These are phyloP conservation scores for Xylaria venustula DNA, from an alignment of 495 filamentous ascomycete species.

Conservation along the genomic window DNA sequence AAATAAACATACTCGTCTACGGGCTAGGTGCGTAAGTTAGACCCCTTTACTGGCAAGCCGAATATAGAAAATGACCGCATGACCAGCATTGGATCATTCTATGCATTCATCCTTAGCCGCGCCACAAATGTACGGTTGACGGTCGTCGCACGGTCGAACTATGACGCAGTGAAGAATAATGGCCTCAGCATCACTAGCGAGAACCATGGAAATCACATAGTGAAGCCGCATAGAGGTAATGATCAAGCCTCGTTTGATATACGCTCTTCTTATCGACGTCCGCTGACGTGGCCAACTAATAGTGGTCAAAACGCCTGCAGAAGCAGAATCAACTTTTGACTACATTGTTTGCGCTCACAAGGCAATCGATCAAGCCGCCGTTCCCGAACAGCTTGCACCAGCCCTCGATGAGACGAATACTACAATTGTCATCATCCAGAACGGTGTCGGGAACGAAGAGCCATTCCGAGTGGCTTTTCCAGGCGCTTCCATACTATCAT, in stretches of 20 bases:
- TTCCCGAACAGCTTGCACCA: constrained; percentile 36
- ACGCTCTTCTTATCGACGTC: neutral
- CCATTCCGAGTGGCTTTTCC: constrained; percentile 31
- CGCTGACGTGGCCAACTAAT: constrained; percentile 12
- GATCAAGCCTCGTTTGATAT: neutral
- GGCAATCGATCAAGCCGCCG: constrained; percentile 44
- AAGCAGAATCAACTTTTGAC: constrained; percentile 37
- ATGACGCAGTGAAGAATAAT: constrained; percentile 43
- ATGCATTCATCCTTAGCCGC: constrained; percentile 40
- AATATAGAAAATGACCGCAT: neutral
- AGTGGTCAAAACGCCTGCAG: constrained; percentile 44
- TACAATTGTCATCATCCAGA: constrained; percentile 37
- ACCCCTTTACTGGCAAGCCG: neutral
- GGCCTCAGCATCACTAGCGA: constrained; percentile 47
- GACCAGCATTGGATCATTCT: constrained; percentile 15
- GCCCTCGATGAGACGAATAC: constrained; percentile 31
- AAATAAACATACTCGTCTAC: constrained; percentile 1
- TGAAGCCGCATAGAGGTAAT: constrained; percentile 40
- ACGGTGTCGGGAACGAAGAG: constrained; percentile 40
- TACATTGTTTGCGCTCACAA: constrained; percentile 54
- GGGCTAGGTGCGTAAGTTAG: constrained; percentile 11
- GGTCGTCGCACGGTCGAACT: constrained; percentile 54
- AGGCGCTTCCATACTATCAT: constrained; percentile 29
- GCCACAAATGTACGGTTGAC: constrained; percentile 43
- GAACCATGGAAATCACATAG: constrained; percentile 46